Evolutionary conservation across 371 early-diverging fungal genomes (phyloP).

Genomic region (Apophysomyces elegans): DNA sequence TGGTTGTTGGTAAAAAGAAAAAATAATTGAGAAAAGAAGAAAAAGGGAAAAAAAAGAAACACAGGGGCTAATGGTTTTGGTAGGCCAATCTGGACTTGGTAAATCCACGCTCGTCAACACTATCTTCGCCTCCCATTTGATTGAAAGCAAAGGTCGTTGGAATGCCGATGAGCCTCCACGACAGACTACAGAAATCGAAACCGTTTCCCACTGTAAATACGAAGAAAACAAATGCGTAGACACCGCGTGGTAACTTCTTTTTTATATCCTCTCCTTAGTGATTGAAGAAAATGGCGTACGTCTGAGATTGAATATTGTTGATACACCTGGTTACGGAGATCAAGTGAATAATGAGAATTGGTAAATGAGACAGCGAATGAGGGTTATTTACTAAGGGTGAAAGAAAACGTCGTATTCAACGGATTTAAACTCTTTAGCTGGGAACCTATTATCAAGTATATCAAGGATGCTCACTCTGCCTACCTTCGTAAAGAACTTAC

Average conservation of each 20-base stretch:
- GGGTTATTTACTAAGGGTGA: background rate
- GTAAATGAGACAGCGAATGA: conserved; percentile 30
- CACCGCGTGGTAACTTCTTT: no score
- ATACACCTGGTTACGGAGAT: conserved; percentile 78
- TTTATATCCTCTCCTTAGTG: conserved; percentile 36
- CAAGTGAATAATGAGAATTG: conserved; percentile 88
- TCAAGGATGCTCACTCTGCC: conserved; percentile 88
- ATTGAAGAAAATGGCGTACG: conserved; percentile 84
- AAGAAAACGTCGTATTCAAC: background rate
- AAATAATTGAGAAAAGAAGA: background rate
- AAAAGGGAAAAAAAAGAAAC: background rate
- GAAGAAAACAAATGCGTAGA: no score
- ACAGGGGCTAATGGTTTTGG: background rate
- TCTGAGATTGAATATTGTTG: conserved; percentile 78
- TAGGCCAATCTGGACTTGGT: conserved; percentile 96
- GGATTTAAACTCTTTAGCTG: conserved; percentile 51
- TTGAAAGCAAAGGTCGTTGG: conserved; percentile 80
- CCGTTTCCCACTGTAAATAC: conserved; percentile 72
- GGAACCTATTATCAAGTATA: conserved; percentile 87
- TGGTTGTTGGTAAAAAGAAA: conserved; percentile 79
- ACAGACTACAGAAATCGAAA: conserved; percentile 86
- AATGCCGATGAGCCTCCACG: conserved; percentile 72
- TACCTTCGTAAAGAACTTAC: conserved; percentile 87
- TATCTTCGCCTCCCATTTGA: conserved; percentile 79
- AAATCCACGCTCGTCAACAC: conserved; percentile 98